Evolutionary conservation across 352 stramenopile species (phyloP).

Genomic region (Pythium dissotocum): DNA sequence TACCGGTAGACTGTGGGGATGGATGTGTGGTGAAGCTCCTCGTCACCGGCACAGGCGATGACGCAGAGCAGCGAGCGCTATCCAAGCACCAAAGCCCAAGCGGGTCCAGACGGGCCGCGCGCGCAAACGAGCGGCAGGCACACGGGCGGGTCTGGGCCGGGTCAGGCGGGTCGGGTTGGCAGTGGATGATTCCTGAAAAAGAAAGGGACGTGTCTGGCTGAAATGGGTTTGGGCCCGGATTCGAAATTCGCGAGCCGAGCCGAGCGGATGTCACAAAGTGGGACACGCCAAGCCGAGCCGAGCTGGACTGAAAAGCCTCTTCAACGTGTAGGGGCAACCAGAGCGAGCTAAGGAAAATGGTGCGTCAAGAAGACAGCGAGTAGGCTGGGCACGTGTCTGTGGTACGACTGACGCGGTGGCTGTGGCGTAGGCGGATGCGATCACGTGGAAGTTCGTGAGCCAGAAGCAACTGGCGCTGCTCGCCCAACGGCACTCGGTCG

Average conservation of each 20-base stretch:
- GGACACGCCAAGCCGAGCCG: conserved; percentile 6
- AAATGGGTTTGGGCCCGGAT: not conserved
- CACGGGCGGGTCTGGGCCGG: not conserved
- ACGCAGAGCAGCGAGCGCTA: conserved; percentile 16
- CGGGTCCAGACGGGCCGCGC: conserved; percentile 23
- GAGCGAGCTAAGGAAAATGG: conserved; percentile 7
- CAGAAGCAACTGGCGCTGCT: conserved; percentile 43
- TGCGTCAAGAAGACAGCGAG: not conserved
- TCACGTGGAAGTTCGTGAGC: conserved; percentile 60
- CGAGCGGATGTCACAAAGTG: not conserved
- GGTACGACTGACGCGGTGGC: not conserved
- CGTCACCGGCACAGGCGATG: conserved; percentile 24
- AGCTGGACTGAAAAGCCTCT: conserved; percentile 4
- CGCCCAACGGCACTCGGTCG: conserved; percentile 40
- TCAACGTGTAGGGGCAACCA: conserved; percentile 8
- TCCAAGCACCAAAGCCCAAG: conserved; percentile 22
- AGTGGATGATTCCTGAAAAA: no score
- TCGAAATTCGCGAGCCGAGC: not conserved
- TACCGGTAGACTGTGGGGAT: not conserved
- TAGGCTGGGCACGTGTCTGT: no score
- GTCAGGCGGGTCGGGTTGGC: conserved; percentile 8
- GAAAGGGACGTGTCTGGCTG: no score
- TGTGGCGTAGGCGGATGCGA: conserved; percentile 37
- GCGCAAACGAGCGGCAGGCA: conserved; percentile 19
- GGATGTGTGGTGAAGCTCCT: conserved; percentile 4